Conservation (phyloP, 177 flowering plant species). For the Telopea speciosissima region DNA sequence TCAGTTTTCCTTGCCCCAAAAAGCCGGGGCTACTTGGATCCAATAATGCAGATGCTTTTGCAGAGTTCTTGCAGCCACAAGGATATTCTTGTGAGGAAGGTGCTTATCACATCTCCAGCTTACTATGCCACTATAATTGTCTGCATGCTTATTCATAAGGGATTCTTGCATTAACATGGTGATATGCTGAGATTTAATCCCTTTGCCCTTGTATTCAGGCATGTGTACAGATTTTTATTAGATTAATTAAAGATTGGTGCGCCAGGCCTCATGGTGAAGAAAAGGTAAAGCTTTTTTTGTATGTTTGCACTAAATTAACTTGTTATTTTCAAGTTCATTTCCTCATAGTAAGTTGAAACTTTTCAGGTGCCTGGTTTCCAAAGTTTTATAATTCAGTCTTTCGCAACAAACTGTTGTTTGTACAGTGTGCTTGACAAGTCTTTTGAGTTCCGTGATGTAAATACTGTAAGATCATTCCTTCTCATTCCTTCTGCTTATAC, state of each 20-base stretch:
- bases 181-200: slow-evolving; percentile 9
- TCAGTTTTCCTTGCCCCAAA: slow-evolving; percentile 72
- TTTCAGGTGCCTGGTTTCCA: slow-evolving; percentile 91
- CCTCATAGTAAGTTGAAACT: background rate
- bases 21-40: slow-evolving; percentile 60
- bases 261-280: slow-evolving; percentile 55
- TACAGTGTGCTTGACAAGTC: slow-evolving; percentile 94
- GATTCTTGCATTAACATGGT: background rate
- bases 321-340: background rate
- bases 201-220: slow-evolving; percentile 38
- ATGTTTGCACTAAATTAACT: background rate
- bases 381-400: slow-evolving; percentile 61
- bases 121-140: background rate
- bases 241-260: slow-evolving; percentile 94
- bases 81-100: slow-evolving; percentile 84
- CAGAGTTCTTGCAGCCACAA: slow-evolving; percentile 70
- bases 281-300: slow-evolving; percentile 41
- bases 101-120: slow-evolving; percentile 14
- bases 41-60: slow-evolving; percentile 70
- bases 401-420: slow-evolving; percentile 84
- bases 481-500: background rate
- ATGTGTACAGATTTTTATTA: slow-evolving; percentile 85
- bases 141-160: background rate
- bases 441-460: slow-evolving; percentile 88
- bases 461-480: slow-evolving; percentile 53